Evolutionary conservation across 768 basidiomycete species (phyloP).

Genomic region (Xanthoconium purpureum): DNA sequence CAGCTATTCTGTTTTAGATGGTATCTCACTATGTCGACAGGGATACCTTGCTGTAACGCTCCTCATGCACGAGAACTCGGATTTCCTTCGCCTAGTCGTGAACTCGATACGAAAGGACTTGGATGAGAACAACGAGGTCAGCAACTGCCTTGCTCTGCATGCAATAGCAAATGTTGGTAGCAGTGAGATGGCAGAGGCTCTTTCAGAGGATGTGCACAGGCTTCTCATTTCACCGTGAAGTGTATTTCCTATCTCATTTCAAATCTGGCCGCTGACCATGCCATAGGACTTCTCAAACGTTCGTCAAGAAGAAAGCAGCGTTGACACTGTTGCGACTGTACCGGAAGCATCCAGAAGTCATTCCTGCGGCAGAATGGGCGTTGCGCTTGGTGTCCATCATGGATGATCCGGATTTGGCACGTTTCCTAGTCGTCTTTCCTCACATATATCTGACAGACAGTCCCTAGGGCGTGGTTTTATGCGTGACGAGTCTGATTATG

Average conservation of each 20-base stretch:
- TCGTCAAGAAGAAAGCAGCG: conserved; percentile 99
- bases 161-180: conserved; percentile 98
- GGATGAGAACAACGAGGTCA: conserved; percentile 90
- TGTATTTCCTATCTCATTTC: neutral
- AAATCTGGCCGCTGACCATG: conserved; percentile 12
- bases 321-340: conserved; percentile 89
- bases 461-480: conserved; percentile 85
- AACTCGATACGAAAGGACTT: conserved; percentile 98
- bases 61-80: conserved; percentile 98
- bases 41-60: conserved; percentile 97
- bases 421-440: conserved; percentile 10
- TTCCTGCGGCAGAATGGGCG: conserved; percentile 94
- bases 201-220: conserved; percentile 91
- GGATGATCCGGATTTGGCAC: conserved; percentile 86
- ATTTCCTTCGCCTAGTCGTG: conserved; percentile 92
- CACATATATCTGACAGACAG: conserved; percentile 2
- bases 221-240: conserved; percentile 90
- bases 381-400: conserved; percentile 91
- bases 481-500: conserved; percentile 90
- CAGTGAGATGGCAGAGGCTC: conserved; percentile 96
- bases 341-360: conserved; percentile 92
- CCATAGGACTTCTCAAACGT: conserved; percentile 82
- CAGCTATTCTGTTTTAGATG: neutral
- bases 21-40: conserved; percentile 39
- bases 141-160: conserved; percentile 94